A percentile compares a stretch with the other conserved stretches of the same genome.
These are phyloP conservation scores for Brassica nigra DNA, from an alignment of 345 rosid species.

Conservation along the genomic window DNA sequence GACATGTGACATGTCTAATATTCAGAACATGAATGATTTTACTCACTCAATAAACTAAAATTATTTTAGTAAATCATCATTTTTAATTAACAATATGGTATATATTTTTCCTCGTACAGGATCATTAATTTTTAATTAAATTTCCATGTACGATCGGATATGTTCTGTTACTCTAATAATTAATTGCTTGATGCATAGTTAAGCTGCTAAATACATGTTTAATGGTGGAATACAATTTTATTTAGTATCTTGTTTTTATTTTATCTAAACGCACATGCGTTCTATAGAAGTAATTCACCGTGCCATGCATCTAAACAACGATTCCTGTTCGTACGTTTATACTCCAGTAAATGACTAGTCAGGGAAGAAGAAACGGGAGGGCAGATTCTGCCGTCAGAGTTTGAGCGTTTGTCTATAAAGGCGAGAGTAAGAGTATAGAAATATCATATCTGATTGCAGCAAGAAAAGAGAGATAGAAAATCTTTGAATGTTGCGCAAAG, in stretches of 20 bases:
- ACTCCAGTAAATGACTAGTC: not conserved
- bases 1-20: not conserved
- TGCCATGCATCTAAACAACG: not conserved
- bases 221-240: not conserved
- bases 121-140: not conserved
- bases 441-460: slow-evolving; percentile 13
- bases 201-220: not conserved
- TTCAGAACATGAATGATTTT: not conserved
- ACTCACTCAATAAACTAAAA: not conserved
- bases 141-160: not conserved
- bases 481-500: slow-evolving; percentile 24
- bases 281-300: not conserved
- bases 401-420: not conserved
- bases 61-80: too few species aligned
- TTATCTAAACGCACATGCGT: not conserved
- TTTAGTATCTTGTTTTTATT: not conserved
- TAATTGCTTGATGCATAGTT: not conserved
- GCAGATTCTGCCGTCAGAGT: not conserved
- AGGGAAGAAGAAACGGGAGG: not conserved
- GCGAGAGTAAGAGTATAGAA: not conserved
- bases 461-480: slow-evolving; percentile 26
- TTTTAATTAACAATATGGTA: too few species aligned
- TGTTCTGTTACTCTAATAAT: not conserved
- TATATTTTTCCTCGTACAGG: too few species aligned
- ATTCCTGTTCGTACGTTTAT: not conserved